A percentile compares a stretch with the other conserved stretches of the same genome.
Evolutionary conservation across 2,329 filamentous ascomycete species (phyloP).

Genomic region (Stromatinia cepivora): DNA sequence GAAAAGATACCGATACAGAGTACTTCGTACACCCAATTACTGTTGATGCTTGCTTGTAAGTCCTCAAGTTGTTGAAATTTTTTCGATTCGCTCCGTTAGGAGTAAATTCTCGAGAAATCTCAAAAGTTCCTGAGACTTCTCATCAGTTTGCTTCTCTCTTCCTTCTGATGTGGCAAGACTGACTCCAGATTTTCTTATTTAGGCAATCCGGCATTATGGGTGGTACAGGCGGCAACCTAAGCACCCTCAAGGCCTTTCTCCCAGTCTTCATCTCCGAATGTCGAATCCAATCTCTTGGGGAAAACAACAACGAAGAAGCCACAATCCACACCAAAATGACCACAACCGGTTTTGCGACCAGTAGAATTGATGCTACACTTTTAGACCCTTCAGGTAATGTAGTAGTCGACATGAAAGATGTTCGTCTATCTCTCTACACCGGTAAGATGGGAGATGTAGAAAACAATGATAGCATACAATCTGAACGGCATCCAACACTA

Average conservation of each 20-base stretch:
- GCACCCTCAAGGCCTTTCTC: background rate
- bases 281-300: background rate
- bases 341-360: background rate
- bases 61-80: background rate
- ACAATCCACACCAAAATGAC: background rate
- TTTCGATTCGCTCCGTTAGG: background rate
- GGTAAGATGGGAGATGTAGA: background rate
- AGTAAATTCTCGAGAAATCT: background rate
- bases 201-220: background rate
- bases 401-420: background rate
- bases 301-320: background rate
- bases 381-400: background rate
- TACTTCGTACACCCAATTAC: background rate
- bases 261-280: constrained; percentile 3
- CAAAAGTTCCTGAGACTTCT: background rate
- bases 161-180: background rate
- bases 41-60: constrained; percentile 2
- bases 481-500: background rate
- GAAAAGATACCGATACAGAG: background rate
- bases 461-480: background rate
- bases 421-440: background rate
- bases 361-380: background rate
- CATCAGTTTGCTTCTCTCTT: background rate
- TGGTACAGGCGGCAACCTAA: background rate
- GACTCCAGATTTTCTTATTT: background rate